phyloP scores from a whole-genome alignment of 2,329 filamentous ascomycete species.

The Arthroderma sp. region DNA sequence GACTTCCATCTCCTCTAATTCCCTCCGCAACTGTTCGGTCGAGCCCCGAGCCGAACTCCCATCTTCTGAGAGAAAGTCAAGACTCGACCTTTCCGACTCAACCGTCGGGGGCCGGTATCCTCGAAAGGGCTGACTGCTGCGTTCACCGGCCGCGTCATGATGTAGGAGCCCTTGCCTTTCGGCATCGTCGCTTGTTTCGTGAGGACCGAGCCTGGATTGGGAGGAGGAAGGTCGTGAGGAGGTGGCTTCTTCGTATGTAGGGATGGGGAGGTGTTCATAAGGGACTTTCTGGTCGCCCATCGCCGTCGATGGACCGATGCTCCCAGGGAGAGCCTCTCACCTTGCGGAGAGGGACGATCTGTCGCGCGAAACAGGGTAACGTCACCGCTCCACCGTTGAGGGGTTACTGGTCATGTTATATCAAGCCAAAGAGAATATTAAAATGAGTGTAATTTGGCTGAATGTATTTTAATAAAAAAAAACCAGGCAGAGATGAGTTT shows the following conservation, averaged over 20 bases:
- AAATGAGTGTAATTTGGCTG: not conserved
- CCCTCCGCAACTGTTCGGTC: slow-evolving; percentile 56
- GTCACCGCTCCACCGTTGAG: slow-evolving; percentile 1
- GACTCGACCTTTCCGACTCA: slow-evolving; percentile 59
- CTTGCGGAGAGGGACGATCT: not conserved
- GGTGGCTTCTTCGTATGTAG: slow-evolving; percentile 70
- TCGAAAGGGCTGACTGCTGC: slow-evolving; percentile 22
- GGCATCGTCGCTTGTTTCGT: slow-evolving; percentile 55
- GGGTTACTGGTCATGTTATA: slow-evolving; percentile 9
- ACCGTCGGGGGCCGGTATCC: slow-evolving; percentile 68
- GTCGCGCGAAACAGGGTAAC: not conserved
- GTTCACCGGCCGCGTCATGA: slow-evolving; percentile 35
- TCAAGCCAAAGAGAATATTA: not conserved
- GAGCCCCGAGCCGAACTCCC: slow-evolving; percentile 41
- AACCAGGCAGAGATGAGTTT: not conserved
- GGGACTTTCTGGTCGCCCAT: slow-evolving; percentile 44
- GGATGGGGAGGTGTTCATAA: slow-evolving; percentile 59
- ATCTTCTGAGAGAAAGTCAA: slow-evolving; percentile 45
- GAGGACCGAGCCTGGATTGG: slow-evolving; percentile 38
- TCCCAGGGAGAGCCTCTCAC: slow-evolving; percentile 12
- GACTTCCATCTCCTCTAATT: slow-evolving; percentile 83
- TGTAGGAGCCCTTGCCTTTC: slow-evolving; percentile 68
- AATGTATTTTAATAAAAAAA: not conserved
- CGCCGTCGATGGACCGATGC: slow-evolving; percentile 20
- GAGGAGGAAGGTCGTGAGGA: slow-evolving; percentile 46